Base-by-base conservation (phyloP, 2,329 filamentous ascomycete genomes). In the Seiridium unicorne region DNA sequence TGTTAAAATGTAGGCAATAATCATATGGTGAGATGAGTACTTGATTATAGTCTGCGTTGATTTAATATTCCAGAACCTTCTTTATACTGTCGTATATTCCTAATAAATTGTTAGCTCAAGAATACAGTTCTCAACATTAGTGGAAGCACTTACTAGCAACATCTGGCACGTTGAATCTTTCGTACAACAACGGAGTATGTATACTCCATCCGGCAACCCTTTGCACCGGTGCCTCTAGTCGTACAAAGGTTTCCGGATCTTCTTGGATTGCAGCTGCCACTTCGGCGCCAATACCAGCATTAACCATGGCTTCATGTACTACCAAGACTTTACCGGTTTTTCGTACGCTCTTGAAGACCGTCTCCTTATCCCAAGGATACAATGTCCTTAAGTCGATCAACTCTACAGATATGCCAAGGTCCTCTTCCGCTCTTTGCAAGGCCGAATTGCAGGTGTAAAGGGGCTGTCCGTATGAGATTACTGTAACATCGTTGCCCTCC, bases 221-320 rank as follows among this genome's bases (percentile, higher is more conserved):
- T 65, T 88, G 85, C 6, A 97, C 91, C 0, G 93, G 93, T 4
- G 93, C 93, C 70, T 97, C 93, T 35, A 97, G 77, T 3, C 89
- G 83, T 63, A 95, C 73, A 72, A 97, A 97, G 0, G 92, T 94
- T 35, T 83, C 79, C 0, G 77, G 72, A 59, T 90, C 87, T 66
- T 95, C 92, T 73, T 97, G 93, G 56, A 97, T 91, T 1, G 90
- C 90, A 0, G 93, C 92, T 1, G 93, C 92, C 1, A 97, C 89
- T 71, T 97, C 93, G 4, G 93, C 93, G 2, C 93, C 93, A 13
- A 97, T 85, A 11, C 93, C 93, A 5, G 90, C 90, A 68, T 96
- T 97, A 64, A 93, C 83, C 90, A 95, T 96, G 60, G 92, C 89
- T 76, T 97, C 93, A 71, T 97, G 93, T 5, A 97, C 93, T 1